Conservation (phyloP, 805 yeast genomes). For the Wickerhamiella spandovensis region DNA sequence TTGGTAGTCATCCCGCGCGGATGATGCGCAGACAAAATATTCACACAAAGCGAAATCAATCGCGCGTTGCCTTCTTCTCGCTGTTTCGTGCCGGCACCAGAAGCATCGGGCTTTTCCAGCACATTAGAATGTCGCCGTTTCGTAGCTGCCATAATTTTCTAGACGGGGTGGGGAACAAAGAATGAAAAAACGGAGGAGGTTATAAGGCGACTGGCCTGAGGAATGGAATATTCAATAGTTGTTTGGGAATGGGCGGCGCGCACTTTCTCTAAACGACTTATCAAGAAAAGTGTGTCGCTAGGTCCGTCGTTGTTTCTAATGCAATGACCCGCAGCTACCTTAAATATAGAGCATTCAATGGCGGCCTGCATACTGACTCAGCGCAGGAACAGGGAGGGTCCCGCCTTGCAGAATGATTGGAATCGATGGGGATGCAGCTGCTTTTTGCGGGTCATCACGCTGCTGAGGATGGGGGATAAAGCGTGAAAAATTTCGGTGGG, state of each 20-base stretch:
- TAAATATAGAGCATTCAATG: background rate
- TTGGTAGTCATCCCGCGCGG: slow-evolving; percentile 22
- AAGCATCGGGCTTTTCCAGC: slow-evolving; percentile 2
- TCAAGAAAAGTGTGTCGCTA: background rate
- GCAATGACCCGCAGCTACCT: background rate
- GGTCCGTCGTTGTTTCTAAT: background rate
- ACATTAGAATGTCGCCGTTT: background rate
- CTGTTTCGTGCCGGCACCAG: background rate
- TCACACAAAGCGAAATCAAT: slow-evolving; percentile 18
- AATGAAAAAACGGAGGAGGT: no score
- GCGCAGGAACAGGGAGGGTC: no score
- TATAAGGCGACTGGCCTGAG: no score
- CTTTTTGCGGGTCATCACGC: no score
- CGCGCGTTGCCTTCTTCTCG: slow-evolving; percentile 7
- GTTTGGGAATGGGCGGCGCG: no score
- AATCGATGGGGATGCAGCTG: no score
- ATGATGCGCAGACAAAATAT: slow-evolving; percentile 12
- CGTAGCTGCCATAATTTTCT: slow-evolving; percentile 1
- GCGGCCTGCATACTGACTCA: background rate
- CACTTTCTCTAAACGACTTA: background rate
- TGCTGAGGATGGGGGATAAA: no score
- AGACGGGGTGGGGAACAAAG: background rate
- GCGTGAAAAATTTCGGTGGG: no score
- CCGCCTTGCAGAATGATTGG: background rate
- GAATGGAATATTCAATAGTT: no score